A percentile compares a stretch with the other conserved stretches of the same genome.
These are phyloP conservation scores for Climacium dendroides DNA, from an alignment of 225 moss, liverwort and hornwort genomes.

Conservation along the genomic window DNA sequence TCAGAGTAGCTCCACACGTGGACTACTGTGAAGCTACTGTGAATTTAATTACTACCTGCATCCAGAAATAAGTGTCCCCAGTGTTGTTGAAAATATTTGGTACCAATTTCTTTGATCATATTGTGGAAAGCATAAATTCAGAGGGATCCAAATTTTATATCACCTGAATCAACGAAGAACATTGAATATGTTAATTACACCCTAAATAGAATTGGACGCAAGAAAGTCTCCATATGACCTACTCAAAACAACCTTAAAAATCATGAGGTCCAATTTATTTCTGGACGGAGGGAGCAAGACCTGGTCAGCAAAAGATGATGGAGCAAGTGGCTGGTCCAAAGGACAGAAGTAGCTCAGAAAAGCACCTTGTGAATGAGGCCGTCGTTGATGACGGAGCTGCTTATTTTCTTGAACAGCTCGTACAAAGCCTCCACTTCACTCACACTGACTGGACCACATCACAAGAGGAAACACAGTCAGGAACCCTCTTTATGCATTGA, in stretches of 20 bases:
- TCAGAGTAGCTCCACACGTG: neutral
- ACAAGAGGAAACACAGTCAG: neutral
- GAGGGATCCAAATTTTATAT: neutral
- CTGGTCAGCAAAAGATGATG: neutral
- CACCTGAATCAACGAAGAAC: neutral
- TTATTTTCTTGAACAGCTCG: constrained; percentile 83
- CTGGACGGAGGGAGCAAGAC: neutral
- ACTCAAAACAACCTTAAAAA: neutral
- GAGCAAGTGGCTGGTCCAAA: neutral
- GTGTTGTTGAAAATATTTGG: neutral
- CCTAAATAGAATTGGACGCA: neutral
- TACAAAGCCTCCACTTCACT: constrained; percentile 80
- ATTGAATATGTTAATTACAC: neutral
- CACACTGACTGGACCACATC: constrained; percentile 47
- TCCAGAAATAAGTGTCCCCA: neutral
- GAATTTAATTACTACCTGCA: neutral
- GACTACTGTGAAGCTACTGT: neutral
- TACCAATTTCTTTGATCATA: neutral
- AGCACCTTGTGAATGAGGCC: constrained; percentile 89
- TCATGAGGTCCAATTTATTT: neutral
- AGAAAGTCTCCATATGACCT: neutral
- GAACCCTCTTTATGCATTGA: neutral
- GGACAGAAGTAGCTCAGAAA: neutral
- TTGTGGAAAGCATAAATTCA: neutral
- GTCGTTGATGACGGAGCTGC: constrained; percentile 68